Conservation (phyloP, 2,329 filamentous ascomycete species). For the Xenoacremonium recifei region DNA sequence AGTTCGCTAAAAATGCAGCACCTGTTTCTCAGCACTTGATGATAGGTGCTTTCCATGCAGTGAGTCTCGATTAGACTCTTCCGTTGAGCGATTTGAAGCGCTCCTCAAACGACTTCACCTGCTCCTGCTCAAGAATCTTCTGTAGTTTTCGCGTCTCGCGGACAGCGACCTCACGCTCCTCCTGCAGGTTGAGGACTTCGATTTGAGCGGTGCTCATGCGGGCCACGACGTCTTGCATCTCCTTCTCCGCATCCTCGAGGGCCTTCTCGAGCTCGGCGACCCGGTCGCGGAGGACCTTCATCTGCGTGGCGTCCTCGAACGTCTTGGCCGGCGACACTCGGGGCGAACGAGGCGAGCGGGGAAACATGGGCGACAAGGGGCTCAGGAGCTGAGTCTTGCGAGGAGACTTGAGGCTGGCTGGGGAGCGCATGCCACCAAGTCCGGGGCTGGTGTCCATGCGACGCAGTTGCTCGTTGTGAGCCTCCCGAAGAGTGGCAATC, state of each 20-base stretch:
- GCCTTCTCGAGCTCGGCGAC: constrained; percentile 85
- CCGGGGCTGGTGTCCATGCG: constrained; percentile 59
- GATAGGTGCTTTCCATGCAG: constrained; percentile 10
- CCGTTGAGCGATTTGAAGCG: constrained; percentile 34
- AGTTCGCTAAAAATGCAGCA: constrained; percentile 38
- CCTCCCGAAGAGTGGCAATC: constrained; percentile 71
- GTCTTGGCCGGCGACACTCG: constrained; percentile 60
- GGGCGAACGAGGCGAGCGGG: constrained; percentile 30
- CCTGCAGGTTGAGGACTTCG: constrained; percentile 77
- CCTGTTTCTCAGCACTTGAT: constrained; percentile 9
- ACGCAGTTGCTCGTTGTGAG: constrained; percentile 72
- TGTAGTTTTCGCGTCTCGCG: constrained; percentile 70
- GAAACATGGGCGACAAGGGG: constrained; percentile 35
- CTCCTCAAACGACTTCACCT: constrained; percentile 49
- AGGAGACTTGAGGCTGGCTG: constrained; percentile 25
- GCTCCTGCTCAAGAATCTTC: constrained; percentile 62
- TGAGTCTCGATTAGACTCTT: constrained; percentile 7
- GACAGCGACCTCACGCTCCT: constrained; percentile 71
- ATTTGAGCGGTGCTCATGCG: constrained; percentile 81
- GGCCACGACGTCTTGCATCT: constrained; percentile 80
- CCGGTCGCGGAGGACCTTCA: constrained; percentile 72
- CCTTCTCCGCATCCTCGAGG: constrained; percentile 55
- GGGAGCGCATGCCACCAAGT: constrained; percentile 32
- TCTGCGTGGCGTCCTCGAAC: constrained; percentile 70
- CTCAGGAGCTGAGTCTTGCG: constrained; percentile 35